Evolutionary conservation across 1,284 basidiomycete genomes (phyloP), one percentile per base, ranked within the genome.

Genomic region (Leucoagaricus sp.): DNA sequence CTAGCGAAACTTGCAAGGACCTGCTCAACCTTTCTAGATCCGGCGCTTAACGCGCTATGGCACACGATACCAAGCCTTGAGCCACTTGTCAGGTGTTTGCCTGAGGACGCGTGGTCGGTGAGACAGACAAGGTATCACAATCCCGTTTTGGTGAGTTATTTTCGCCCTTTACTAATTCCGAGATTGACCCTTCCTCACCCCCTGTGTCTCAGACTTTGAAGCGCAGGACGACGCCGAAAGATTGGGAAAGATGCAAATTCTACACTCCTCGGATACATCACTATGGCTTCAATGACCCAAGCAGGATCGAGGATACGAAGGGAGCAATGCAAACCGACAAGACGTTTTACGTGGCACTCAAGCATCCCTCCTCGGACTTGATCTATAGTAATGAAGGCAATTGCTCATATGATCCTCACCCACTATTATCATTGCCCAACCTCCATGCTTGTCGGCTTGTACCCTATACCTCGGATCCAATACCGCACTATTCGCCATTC

Each of bases 71-170:
- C 44, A 7, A 53, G 44, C 9, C 19, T 58, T 19, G 45, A 47
- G 45, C 56, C 56, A 53, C 51, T 58, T 9, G 31, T 58, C n/a
- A 52, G 23, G n/a, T 58, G 56, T 10, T 36, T 58, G 19, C 56
- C 56, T 7, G 23, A 49, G 8, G 56, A 58, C 29, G 50, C 56
- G n/a, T 58, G 56, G 56, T 25, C 40, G 8, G 31, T 58, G 15
- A 46, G 19, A n/a, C 5, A 15, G 4, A 23, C 29, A n/a, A 25
- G 28, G 12, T 44, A 45, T 6, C 41, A n/a, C 13, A 5, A 45
- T 19, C 21, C 54, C 19, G 41, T 56, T 2, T 15, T 56, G 45
- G 54, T 56, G 28, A 45, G 54, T 23, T n/a, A 15, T 3, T 29
- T 29, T 17, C 15, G 12, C n/a, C n/a, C n/a, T 23, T 28, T 26